These are phyloP conservation scores for Rhizopogon sp. DNA, from an alignment of 768 basidiomycete genomes.

Conservation along the genomic window DNA sequence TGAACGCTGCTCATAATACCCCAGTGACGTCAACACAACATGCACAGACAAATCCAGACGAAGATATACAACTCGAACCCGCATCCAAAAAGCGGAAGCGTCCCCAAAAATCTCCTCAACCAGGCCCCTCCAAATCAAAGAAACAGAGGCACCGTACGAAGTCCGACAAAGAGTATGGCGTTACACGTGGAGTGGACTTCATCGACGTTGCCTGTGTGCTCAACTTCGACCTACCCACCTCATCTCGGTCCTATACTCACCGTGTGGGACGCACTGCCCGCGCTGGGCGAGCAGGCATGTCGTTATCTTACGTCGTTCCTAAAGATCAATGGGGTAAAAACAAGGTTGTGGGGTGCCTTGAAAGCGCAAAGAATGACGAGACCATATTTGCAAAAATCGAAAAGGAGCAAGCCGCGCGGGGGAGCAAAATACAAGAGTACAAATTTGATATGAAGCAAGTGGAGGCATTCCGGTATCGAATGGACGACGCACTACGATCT, in stretches of 20 bases:
- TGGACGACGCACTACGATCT: constrained; percentile 91
- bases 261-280: constrained; percentile 96
- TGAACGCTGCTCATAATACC: constrained; percentile 13
- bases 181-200: constrained; percentile 95
- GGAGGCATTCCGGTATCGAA: constrained; percentile 95
- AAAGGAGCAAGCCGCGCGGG: constrained; percentile 59
- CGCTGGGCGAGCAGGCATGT: constrained; percentile 89
- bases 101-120: constrained; percentile 32
- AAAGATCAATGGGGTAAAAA: constrained; percentile 64
- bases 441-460: constrained; percentile 94
- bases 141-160: constrained; percentile 48
- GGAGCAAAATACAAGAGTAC: constrained; percentile 73
- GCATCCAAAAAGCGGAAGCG: constrained; percentile 56
- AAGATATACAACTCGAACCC: constrained; percentile 16
- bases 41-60: constrained; percentile 15
- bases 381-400: constrained; percentile 56
- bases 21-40: constrained; percentile 56
- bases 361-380: constrained; percentile 74
- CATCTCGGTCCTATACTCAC: constrained; percentile 87
- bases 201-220: constrained; percentile 95
- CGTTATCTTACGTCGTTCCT: constrained; percentile 84
- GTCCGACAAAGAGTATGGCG: constrained; percentile 80
- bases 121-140: constrained; percentile 28
- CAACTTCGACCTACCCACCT: constrained; percentile 95
- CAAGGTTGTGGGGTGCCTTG: constrained; percentile 64